A percentile compares a stretch with the other conserved stretches of the same genome.
phyloP scores from a whole-genome alignment of 805 yeast species.

The Pichia paraexigua region DNA sequence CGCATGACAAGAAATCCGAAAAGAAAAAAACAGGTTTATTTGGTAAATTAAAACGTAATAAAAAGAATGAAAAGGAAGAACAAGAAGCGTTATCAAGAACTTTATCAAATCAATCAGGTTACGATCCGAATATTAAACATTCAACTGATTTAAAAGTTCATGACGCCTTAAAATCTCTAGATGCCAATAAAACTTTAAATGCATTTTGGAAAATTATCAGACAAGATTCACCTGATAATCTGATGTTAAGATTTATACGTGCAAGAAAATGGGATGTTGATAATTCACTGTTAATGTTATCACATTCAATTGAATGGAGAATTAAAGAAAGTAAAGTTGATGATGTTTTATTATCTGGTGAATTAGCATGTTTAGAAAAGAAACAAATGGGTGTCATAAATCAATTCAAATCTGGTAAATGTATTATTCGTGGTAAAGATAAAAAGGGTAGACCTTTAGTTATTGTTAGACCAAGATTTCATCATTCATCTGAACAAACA shows the following conservation, averaged over 20 bases:
- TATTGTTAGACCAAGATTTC: slow-evolving; percentile 70
- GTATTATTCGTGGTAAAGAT: slow-evolving; percentile 70
- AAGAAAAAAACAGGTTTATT: slow-evolving; percentile 30
- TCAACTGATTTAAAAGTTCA: slow-evolving; percentile 35
- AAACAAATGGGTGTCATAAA: slow-evolving; percentile 39
- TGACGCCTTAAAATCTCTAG: slow-evolving; percentile 41
- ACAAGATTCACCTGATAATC: slow-evolving; percentile 76
- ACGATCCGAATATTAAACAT: slow-evolving; percentile 24
- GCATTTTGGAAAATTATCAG: slow-evolving; percentile 56
- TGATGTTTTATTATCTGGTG: slow-evolving; percentile 61
- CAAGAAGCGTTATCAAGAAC: slow-evolving; percentile 12
- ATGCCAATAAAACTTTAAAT: slow-evolving; percentile 42
- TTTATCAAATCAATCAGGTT: slow-evolving; percentile 16
- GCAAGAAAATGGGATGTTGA: slow-evolving; percentile 83
- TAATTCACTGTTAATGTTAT: slow-evolving; percentile 60
- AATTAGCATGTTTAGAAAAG: slow-evolving; percentile 44
- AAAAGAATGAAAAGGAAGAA: slow-evolving; percentile 8
- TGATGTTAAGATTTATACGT: slow-evolving; percentile 65
- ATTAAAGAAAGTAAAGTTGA: slow-evolving; percentile 51
- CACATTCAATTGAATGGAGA: slow-evolving; percentile 75
- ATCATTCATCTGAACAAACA: slow-evolving; percentile 58
- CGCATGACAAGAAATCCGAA: slow-evolving; percentile 7
- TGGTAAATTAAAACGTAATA: slow-evolving; percentile 23
- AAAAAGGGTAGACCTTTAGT: slow-evolving; percentile 70
- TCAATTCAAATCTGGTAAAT: slow-evolving; percentile 61